phyloP scores from a whole-genome alignment of 2,329 filamentous ascomycete species.

The Talaromyces piceae region DNA sequence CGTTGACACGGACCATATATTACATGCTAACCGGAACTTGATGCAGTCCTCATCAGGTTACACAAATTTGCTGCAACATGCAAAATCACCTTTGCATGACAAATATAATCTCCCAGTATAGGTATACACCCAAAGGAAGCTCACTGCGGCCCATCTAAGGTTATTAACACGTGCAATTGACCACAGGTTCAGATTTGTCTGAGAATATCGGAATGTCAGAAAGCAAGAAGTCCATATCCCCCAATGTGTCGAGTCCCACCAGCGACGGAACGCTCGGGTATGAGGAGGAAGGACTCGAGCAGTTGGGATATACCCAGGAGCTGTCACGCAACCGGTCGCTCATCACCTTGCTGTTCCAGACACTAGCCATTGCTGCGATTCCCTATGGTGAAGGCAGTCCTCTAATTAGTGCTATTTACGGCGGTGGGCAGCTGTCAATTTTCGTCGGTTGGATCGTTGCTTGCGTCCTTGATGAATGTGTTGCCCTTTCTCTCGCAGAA shows the following conservation, averaged over 20 bases:
- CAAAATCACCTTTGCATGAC: no score
- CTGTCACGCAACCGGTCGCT: constrained; percentile 53
- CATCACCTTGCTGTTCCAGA: constrained; percentile 54
- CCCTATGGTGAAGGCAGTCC: constrained; percentile 45
- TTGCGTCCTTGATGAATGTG: constrained; percentile 46
- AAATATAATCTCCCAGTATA: no score
- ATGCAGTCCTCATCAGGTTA: no score
- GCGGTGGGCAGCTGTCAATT: constrained; percentile 47
- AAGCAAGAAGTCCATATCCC: background rate
- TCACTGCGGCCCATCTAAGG: background rate
- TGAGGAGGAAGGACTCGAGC: constrained; percentile 26
- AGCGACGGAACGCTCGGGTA: constrained; percentile 19
- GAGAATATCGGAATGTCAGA: background rate
- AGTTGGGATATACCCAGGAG: constrained; percentile 53
- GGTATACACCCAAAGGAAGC: no score
- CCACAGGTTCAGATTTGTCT: background rate
- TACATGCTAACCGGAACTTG: no score
- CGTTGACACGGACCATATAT: no score
- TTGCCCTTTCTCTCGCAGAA: constrained; percentile 46
- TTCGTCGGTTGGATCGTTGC: constrained; percentile 52
- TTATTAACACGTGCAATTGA: background rate
- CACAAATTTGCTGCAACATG: no score
- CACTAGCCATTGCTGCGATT: constrained; percentile 54
- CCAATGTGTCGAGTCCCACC: background rate
- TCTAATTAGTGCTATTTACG: constrained; percentile 37